These are phyloP conservation scores for Acidiella bohemica DNA, from an alignment of 495 filamentous ascomycete genomes.

Conservation along the genomic window DNA sequence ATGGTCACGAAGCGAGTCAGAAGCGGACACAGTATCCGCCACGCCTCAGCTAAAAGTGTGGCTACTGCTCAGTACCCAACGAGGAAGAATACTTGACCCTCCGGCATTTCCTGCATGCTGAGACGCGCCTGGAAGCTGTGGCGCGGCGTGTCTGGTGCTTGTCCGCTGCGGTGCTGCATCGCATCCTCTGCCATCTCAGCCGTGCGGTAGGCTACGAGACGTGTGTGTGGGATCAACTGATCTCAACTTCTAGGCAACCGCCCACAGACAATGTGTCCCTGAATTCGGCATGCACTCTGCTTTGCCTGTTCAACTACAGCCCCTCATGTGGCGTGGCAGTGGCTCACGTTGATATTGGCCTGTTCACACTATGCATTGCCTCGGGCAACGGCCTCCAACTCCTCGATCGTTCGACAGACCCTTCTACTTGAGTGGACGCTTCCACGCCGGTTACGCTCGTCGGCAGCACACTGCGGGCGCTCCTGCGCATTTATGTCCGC, in stretches of 20 bases:
- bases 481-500: slow-evolving; percentile 2
- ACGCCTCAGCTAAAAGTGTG: slow-evolving; percentile 10
- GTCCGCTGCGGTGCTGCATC: slow-evolving; percentile 4
- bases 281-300: slow-evolving; percentile 3
- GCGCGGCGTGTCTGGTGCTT: slow-evolving; percentile 4
- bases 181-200: slow-evolving; percentile 10
- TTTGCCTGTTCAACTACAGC: slow-evolving; percentile 12
- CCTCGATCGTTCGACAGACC: slow-evolving; percentile 1
- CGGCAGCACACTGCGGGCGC: slow-evolving; percentile 3
- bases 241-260: slow-evolving; percentile 1
- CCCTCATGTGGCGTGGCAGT: slow-evolving; percentile 8
- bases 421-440: slow-evolving; percentile 6
- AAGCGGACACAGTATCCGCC: slow-evolving; percentile 11
- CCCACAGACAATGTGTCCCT: slow-evolving; percentile 1
- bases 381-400: slow-evolving; percentile 10
- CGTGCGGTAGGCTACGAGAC: slow-evolving; percentile 2
- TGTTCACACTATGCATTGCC: slow-evolving; percentile 15
- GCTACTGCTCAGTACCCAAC: slow-evolving; percentile 9
- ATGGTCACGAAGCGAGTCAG: not conserved
- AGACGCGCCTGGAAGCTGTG: not conserved
- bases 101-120: slow-evolving; percentile 1
- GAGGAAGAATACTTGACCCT: slow-evolving; percentile 17
- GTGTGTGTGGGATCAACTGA: slow-evolving; percentile 7
- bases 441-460: slow-evolving; percentile 11
- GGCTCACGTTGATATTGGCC: slow-evolving; percentile 14